Evolutionary conservation across 805 yeast species (phyloP).

Genomic region (Hanseniaspora singularis): DNA sequence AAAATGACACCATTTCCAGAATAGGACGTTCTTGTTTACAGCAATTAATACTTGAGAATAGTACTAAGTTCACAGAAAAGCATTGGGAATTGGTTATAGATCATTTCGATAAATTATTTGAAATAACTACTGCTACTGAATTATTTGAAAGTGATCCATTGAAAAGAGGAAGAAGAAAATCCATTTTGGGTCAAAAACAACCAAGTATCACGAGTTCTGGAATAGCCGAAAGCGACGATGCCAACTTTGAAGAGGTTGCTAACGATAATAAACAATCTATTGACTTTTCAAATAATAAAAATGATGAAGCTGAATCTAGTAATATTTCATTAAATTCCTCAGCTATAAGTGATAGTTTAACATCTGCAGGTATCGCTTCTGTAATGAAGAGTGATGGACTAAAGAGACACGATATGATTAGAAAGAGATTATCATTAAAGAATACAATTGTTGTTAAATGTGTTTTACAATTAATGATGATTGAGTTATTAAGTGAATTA

Average conservation of each 20-base stretch:
- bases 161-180: slow-evolving; percentile 26
- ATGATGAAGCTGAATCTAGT: neutral
- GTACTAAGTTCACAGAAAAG: slow-evolving; percentile 42
- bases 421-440: slow-evolving; percentile 37
- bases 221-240: slow-evolving; percentile 19
- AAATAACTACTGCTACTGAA: slow-evolving; percentile 74
- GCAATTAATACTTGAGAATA: slow-evolving; percentile 66
- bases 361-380: neutral
- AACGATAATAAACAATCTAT: slow-evolving; percentile 26
- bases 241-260: slow-evolving; percentile 28
- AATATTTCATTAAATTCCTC: no score
- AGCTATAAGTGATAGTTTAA: slow-evolving; percentile 15
- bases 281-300: slow-evolving; percentile 26
- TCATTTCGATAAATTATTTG: slow-evolving; percentile 60
- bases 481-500: slow-evolving; percentile 72
- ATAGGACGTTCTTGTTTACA: slow-evolving; percentile 86
- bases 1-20: slow-evolving; percentile 89
- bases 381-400: slow-evolving; percentile 5
- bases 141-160: slow-evolving; percentile 47
- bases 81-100: slow-evolving; percentile 68
- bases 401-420: slow-evolving; percentile 30
- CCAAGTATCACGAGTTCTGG: slow-evolving; percentile 12
- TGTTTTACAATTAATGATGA: slow-evolving; percentile 77
- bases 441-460: slow-evolving; percentile 82
- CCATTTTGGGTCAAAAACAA: slow-evolving; percentile 7